Percentiles rank a stretch among this genome's conserved stretches.
These are phyloP conservation scores for Hypholoma fasciculare DNA, from an alignment of 768 basidiomycete genomes.

Conservation along the genomic window DNA sequence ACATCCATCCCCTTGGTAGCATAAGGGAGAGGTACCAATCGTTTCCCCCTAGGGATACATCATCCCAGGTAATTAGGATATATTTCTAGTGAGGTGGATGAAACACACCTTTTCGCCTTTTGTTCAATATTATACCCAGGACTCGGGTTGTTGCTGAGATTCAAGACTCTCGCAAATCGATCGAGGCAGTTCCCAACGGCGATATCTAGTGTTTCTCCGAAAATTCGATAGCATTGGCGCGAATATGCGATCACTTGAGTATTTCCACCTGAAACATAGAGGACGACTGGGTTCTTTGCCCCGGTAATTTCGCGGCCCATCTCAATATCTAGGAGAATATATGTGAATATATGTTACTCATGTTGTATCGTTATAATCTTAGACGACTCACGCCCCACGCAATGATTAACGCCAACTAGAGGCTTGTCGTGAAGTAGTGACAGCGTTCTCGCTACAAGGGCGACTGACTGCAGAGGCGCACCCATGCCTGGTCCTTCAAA, in stretches of 20 bases:
- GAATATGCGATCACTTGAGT: constrained; percentile 99
- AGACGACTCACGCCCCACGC: constrained; percentile 82
- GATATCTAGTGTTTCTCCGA: constrained; percentile 98
- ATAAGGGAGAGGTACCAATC: constrained; percentile 84
- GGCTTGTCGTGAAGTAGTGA: constrained; percentile 89
- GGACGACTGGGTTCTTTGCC: constrained; percentile 92
- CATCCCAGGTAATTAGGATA: neutral
- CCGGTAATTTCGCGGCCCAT: constrained; percentile 96
- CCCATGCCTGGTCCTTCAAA: constrained; percentile 97
- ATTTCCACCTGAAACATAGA: constrained; percentile 98
- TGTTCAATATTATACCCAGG: constrained; percentile 98
- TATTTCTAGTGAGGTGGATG: constrained; percentile 11
- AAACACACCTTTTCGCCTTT: constrained; percentile 79
- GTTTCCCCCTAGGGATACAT: constrained; percentile 63
- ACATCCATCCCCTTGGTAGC: constrained; percentile 99
- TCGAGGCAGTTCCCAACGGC: constrained; percentile 99
- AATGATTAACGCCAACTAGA: constrained; percentile 97
- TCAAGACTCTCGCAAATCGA: constrained; percentile 93
- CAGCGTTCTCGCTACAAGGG: constrained; percentile 88
- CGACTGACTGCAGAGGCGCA: constrained; percentile 93
- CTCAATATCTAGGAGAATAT: constrained; percentile 77
- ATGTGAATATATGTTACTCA: neutral
- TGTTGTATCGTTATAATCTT: neutral
- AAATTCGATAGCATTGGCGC: constrained; percentile 95
- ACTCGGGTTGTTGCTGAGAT: constrained; percentile 91